phyloP scores from a whole-genome alignment of 2,329 filamentous ascomycete genomes.

The Knufia fluminis region DNA sequence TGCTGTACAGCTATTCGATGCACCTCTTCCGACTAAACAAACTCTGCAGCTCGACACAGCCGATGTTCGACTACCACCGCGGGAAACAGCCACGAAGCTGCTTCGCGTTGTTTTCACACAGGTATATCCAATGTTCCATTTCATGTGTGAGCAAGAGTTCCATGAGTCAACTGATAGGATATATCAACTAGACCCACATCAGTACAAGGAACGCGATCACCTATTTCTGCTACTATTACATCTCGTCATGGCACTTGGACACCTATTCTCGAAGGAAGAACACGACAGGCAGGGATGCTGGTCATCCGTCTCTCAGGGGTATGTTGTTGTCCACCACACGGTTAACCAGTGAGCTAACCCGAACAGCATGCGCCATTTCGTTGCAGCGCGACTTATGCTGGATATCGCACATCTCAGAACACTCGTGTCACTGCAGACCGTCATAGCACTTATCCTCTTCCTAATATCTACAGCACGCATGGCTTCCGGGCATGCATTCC shows the following conservation, averaged over 20 bases:
- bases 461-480: slow-evolving; percentile 17
- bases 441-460: slow-evolving; percentile 15
- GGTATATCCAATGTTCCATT: slow-evolving; percentile 14
- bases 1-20: slow-evolving; percentile 16
- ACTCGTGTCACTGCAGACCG: slow-evolving; percentile 12
- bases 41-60: slow-evolving; percentile 6
- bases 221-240: slow-evolving; percentile 16
- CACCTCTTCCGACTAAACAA: slow-evolving; percentile 15
- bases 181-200: slow-evolving; percentile 13
- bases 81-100: slow-evolving; percentile 12
- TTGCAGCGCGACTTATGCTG: slow-evolving; percentile 14
- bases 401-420: slow-evolving; percentile 13
- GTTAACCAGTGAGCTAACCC: neutral
- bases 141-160: slow-evolving; percentile 14
- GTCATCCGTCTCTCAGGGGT: slow-evolving; percentile 15
- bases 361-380: slow-evolving; percentile 14
- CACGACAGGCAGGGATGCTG: slow-evolving; percentile 15
- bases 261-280: slow-evolving; percentile 13
- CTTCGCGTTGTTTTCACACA: slow-evolving; percentile 13
- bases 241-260: slow-evolving; percentile 14
- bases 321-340: neutral
- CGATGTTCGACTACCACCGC: slow-evolving; percentile 10
- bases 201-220: slow-evolving; percentile 15
- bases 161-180: slow-evolving; percentile 15
- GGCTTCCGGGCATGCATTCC: slow-evolving; percentile 13